Base-by-base conservation (phyloP, 352 stramenopile genomes). In the Peronospora belbahrii region DNA sequence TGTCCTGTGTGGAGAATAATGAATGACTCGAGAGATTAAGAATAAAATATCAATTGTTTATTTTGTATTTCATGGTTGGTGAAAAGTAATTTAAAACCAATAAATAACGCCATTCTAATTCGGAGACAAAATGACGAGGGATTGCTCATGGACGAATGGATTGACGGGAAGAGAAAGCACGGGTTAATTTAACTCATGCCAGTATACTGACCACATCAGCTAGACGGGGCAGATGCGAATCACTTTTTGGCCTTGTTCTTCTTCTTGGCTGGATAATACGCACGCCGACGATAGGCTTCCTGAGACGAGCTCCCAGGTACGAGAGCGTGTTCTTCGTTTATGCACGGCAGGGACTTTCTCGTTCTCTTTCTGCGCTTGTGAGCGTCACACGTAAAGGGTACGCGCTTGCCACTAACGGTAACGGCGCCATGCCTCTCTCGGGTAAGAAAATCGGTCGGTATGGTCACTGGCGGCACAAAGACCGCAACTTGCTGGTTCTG, bases 301-400 rank as follows among this genome's bases (percentile, higher is more conserved):
- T 56, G 36, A 22, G 57, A 59, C 17, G 63, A 66, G 40, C 10
- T 50, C 6, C 46, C 46, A 10, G 55, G 54, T 10, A 47, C 35
- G 4, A 64, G 19, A 8, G 44, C 48, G 18, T 51, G 51, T 44
- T 64, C 63, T 32, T 73, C 63, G 7, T 36, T 52, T n/a, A 73
- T 61, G 28, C 50, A 37, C 3, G 55, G 51, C 47, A 73, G 27
- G 14, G 47, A 51, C 35, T 56, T 58, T 6, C 38, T 20, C 11
- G 10, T 23, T 20, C 59, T 67, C 31, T 44, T 55, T 20, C 38
- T 52, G 30, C 49, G 46, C 23, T 53, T 55, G 36, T 74, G 56
- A 9, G 60, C 60, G 28, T 65, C 64, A 24, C 48, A 49, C n/a
- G 56, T 70, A 45, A 74, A 74, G 1, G 64, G 60, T 9, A 74